These are phyloP conservation scores for Buxus sempervirens DNA, from an alignment of 164 flowering plant genomes.

Conservation along the genomic window DNA sequence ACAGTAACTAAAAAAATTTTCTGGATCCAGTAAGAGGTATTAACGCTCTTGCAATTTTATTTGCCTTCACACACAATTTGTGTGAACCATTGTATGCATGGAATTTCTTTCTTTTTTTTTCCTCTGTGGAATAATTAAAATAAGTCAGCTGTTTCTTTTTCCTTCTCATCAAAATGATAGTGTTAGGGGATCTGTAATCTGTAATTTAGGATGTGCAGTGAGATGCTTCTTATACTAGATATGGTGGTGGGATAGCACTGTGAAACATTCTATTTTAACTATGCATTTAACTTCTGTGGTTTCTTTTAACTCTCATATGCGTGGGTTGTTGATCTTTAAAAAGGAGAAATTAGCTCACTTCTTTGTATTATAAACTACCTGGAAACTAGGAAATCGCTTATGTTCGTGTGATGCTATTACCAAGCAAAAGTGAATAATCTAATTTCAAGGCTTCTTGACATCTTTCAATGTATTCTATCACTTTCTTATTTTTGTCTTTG, in stretches of 20 bases:
- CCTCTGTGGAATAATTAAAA: constrained; percentile 29
- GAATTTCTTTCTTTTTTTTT: constrained; percentile 26
- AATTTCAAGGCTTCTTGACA: too few species aligned
- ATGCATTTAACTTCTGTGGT: too few species aligned
- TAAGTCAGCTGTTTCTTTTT: constrained; percentile 16
- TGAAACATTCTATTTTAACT: too few species aligned
- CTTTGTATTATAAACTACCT: too few species aligned
- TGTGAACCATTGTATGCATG: constrained; percentile 23
- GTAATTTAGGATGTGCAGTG: constrained; percentile 5
- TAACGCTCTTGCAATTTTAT: constrained; percentile 11
- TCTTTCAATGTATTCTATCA: constrained; percentile 1
- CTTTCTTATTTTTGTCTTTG: too few species aligned
- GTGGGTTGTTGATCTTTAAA: too few species aligned
- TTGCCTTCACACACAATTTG: constrained; percentile 14
- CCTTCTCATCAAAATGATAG: constrained; percentile 25
- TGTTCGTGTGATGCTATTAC: too few species aligned
- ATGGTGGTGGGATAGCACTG: background rate
- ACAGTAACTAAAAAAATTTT: constrained; percentile 15
- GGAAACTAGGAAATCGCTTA: too few species aligned
- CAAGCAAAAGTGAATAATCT: too few species aligned
- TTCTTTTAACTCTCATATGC: too few species aligned
- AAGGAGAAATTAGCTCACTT: too few species aligned
- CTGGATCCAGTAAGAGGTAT: constrained; percentile 21
- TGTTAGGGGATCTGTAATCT: constrained; percentile 9
- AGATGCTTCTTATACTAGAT: background rate